Percentiles rank a stretch among this genome's conserved stretches.
phyloP scores from a whole-genome alignment of 139 green algal genomes.

The Haematococcus lacustris region DNA sequence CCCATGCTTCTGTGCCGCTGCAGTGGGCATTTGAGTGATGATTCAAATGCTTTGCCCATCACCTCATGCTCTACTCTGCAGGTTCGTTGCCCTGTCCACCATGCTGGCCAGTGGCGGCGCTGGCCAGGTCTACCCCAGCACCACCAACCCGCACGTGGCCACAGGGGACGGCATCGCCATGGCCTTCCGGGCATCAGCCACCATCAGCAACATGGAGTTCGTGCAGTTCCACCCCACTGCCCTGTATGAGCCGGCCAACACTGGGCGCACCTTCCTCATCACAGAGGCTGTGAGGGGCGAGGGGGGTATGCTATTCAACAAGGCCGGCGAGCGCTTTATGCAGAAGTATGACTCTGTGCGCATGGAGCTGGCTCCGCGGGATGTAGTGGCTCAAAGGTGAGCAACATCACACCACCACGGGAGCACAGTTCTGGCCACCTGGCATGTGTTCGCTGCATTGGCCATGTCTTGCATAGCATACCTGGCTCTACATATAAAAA shows the following conservation, averaged over 20 bases:
- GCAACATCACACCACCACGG: conserved; percentile 1
- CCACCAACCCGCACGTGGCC: conserved; percentile 91
- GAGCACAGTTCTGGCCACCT: no score
- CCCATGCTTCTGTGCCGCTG: no score
- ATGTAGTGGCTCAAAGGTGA: conserved; percentile 81
- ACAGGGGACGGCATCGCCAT: conserved; percentile 97
- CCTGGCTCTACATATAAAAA: no score
- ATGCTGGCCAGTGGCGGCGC: conserved; percentile 90
- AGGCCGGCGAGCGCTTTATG: conserved; percentile 91
- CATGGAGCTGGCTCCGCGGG: conserved; percentile 91
- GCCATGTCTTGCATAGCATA: no score
- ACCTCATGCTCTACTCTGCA: no score
- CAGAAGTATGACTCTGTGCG: conserved; percentile 68
- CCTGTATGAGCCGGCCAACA: conserved; percentile 40
- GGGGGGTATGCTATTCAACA: conserved; percentile 84
- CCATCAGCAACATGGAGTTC: conserved; percentile 96
- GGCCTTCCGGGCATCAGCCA: conserved; percentile 72
- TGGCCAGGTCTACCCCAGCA: conserved; percentile 92
- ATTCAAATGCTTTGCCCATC: no score
- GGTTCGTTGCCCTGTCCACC: conserved; percentile 63
- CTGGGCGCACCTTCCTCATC: conserved; percentile 81
- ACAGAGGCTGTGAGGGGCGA: conserved; percentile 92
- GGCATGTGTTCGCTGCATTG: no score
- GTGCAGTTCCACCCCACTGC: conserved; percentile 91
- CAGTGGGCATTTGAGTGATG: no score